A percentile compares a stretch with the other conserved stretches of the same genome.
Evolutionary conservation across 257 asterid genomes (phyloP).

Genomic region (Plantago major): DNA sequence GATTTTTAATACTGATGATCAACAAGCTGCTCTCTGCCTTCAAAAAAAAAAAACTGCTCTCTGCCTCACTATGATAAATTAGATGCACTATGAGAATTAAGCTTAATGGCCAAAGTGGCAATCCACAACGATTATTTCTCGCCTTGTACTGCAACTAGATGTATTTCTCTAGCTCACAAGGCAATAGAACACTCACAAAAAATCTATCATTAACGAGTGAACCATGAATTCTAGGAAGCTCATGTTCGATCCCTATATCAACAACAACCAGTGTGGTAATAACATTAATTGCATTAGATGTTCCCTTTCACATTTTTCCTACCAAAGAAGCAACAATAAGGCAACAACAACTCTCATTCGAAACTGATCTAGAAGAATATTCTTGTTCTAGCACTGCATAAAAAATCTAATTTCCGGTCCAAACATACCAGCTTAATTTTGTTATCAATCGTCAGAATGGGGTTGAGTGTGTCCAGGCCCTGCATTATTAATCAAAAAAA

Average conservation of each 20-base stretch:
- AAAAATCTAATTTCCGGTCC: neutral
- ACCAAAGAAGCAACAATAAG: neutral
- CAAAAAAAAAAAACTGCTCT: no score
- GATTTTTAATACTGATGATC: no score
- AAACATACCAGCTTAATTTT: slow-evolving; percentile 78
- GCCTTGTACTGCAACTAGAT: no score
- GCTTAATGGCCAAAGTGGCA: neutral
- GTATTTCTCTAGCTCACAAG: no score
- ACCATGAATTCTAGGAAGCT: neutral
- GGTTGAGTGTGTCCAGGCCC: slow-evolving; percentile 82
- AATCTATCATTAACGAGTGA: neutral
- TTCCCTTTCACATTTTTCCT: neutral
- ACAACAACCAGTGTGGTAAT: neutral
- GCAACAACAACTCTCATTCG: neutral
- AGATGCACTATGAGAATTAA: neutral
- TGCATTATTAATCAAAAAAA: slow-evolving; percentile 33
- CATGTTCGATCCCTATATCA: neutral
- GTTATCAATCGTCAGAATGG: slow-evolving; percentile 63
- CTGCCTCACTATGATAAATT: neutral
- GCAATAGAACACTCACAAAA: no score
- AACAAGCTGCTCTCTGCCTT: neutral
- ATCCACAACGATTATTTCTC: no score
- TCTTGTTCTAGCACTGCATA: neutral
- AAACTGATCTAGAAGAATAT: neutral
- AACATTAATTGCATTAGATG: neutral